Conservation (phyloP, 306 rosid genomes). For the Pyrus pyrifolia region DNA sequence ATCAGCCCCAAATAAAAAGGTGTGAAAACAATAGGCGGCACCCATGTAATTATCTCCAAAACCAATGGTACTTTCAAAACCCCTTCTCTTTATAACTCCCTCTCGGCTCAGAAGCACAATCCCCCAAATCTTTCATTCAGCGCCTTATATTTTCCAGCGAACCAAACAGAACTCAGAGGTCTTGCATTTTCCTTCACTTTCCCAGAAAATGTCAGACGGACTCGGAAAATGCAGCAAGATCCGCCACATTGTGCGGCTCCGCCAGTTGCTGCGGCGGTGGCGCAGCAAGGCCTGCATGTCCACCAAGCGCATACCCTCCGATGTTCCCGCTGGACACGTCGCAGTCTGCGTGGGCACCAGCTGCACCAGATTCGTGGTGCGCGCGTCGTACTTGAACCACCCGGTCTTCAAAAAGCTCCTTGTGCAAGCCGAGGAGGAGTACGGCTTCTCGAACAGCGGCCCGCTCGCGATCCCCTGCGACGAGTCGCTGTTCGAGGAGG, state of each 20-base stretch:
- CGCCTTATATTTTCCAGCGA: not conserved
- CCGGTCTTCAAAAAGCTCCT: slow-evolving; percentile 80
- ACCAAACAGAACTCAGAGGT: not conserved
- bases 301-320: slow-evolving; percentile 56
- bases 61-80: slow-evolving; percentile 12
- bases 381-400: slow-evolving; percentile 78
- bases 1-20: slow-evolving; percentile 11
- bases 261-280: slow-evolving; percentile 86
- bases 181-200: not conserved
- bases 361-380: slow-evolving; percentile 58
- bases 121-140: not conserved
- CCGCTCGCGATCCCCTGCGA: slow-evolving; percentile 86
- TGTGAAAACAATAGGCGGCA: not conserved
- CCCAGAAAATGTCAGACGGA: slow-evolving; percentile 41
- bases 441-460: slow-evolving; percentile 62
- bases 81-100: slow-evolving; percentile 15
- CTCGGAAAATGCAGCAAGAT: slow-evolving; percentile 75
- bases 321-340: slow-evolving; percentile 87
- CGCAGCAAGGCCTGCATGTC: slow-evolving; percentile 76
- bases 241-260: slow-evolving; percentile 86
- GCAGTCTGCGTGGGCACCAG: slow-evolving; percentile 73
- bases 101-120: not conserved
- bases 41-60: slow-evolving; percentile 37
- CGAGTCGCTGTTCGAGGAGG: slow-evolving; percentile 58
- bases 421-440: slow-evolving; percentile 69